Percentiles rank a stretch among this genome's conserved stretches.
Evolutionary conservation across 768 basidiomycete species (phyloP).

Genomic region (Tricholoma saponaceum): DNA sequence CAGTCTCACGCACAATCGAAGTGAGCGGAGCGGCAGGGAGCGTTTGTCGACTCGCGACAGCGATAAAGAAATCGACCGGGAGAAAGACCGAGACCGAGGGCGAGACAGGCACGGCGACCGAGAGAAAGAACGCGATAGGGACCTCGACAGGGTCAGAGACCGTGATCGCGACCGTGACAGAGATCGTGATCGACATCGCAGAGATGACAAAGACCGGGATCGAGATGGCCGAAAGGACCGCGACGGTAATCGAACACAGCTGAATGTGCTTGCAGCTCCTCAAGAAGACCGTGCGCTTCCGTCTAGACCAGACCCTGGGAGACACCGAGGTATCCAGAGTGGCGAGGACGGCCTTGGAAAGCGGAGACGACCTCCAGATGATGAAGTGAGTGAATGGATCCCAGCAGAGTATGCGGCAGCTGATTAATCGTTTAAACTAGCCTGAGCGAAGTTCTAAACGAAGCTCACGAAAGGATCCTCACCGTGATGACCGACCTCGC

Average conservation of each 20-base stretch:
- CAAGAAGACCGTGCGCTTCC: slow-evolving; percentile 56
- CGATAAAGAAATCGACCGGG: slow-evolving; percentile 44
- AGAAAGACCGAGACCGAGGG: slow-evolving; percentile 42
- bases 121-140: slow-evolving; percentile 55
- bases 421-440: slow-evolving; percentile 31
- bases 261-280: slow-evolving; percentile 22
- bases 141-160: slow-evolving; percentile 55
- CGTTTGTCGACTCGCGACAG: slow-evolving; percentile 34
- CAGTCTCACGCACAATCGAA: slow-evolving; percentile 48
- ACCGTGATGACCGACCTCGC: slow-evolving; percentile 71
- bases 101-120: slow-evolving; percentile 49
- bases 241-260: slow-evolving; percentile 36
- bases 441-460: slow-evolving; percentile 76
- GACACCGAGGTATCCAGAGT: slow-evolving; percentile 46
- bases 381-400: slow-evolving; percentile 53
- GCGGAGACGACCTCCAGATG: slow-evolving; percentile 62
- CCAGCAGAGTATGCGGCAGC: slow-evolving; percentile 3
- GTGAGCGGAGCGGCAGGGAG: slow-evolving; percentile 43
- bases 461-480: slow-evolving; percentile 72
- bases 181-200: slow-evolving; percentile 52
- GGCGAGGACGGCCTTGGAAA: slow-evolving; percentile 71
- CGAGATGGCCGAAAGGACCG: slow-evolving; percentile 61
- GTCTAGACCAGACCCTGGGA: slow-evolving; percentile 53
- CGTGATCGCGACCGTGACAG: slow-evolving; percentile 37
- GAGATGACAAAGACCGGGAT: slow-evolving; percentile 63